Evolutionary conservation across 2,329 filamentous ascomycete species (phyloP).

Genomic region (Fusarium continuum): DNA sequence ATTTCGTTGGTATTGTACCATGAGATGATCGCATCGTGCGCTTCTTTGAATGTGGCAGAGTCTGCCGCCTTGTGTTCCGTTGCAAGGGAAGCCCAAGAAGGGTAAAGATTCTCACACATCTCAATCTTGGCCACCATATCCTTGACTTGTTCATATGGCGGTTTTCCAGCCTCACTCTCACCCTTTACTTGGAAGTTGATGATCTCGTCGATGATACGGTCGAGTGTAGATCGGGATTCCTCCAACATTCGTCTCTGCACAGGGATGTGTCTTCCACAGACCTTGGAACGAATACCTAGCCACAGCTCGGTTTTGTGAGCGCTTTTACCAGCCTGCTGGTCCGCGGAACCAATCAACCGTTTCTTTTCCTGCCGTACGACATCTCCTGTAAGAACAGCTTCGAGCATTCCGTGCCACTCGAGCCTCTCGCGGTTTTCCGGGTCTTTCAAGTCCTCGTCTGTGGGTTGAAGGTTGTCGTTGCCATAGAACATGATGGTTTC

Average conservation of each 20-base stretch:
- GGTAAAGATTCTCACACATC: slow-evolving; percentile 85
- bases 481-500: slow-evolving; percentile 94
- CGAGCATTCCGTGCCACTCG: slow-evolving; percentile 98
- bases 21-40: slow-evolving; percentile 87
- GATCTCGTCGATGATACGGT: slow-evolving; percentile 83
- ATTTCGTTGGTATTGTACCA: slow-evolving; percentile 98
- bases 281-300: slow-evolving; percentile 85
- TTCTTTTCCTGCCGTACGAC: slow-evolving; percentile 99
- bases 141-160: slow-evolving; percentile 86
- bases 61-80: slow-evolving; percentile 78
- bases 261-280: slow-evolving; percentile 83
- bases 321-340: slow-evolving; percentile 64
- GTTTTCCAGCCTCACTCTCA: slow-evolving; percentile 88
- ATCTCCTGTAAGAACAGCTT: slow-evolving; percentile 93
- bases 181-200: slow-evolving; percentile 95
- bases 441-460: slow-evolving; percentile 87
- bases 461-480: slow-evolving; percentile 88
- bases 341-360: slow-evolving; percentile 81
- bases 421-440: slow-evolving; percentile 87
- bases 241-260: slow-evolving; percentile 90
- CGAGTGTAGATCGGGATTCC: slow-evolving; percentile 78
- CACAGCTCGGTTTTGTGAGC: slow-evolving; percentile 85
- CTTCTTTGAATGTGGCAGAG: slow-evolving; percentile 80
- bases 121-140: slow-evolving; percentile 92
- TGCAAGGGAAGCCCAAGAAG: slow-evolving; percentile 79